Conservation (phyloP, 331 rosid species). For the Pyrus hybrid region DNA sequence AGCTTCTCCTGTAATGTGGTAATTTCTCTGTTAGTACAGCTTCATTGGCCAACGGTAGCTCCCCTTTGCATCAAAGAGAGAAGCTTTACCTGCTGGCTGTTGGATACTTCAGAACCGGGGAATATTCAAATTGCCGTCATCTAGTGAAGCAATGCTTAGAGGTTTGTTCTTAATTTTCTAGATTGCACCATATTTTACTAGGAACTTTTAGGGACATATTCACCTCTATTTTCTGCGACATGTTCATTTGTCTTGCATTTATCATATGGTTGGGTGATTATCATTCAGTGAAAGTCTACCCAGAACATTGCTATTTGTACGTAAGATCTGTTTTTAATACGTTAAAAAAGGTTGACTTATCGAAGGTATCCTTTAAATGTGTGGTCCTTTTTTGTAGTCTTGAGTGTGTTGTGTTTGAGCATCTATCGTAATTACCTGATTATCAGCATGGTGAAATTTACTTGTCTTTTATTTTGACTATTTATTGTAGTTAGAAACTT, state of each 20-base stretch:
- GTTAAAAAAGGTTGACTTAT: background rate
- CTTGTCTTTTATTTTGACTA: background rate
- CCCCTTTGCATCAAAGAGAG: slow-evolving; percentile 69
- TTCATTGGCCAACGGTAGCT: slow-evolving; percentile 28
- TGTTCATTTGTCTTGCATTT: background rate
- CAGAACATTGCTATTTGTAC: background rate
- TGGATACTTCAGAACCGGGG: slow-evolving; percentile 59
- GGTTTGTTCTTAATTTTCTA: slow-evolving; percentile 29
- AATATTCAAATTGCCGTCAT: slow-evolving; percentile 67
- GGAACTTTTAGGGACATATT: background rate
- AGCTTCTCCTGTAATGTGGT: background rate
- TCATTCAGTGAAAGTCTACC: background rate
- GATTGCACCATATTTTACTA: background rate
- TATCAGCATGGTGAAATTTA: background rate
- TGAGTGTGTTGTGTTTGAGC: background rate
- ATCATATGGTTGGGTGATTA: background rate
- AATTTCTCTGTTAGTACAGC: slow-evolving; percentile 16
- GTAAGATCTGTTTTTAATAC: background rate
- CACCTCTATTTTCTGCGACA: background rate
- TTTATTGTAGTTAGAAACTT: background rate
- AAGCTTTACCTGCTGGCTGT: slow-evolving; percentile 80
- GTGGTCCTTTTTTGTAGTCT: background rate
- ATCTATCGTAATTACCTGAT: background rate
- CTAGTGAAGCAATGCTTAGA: slow-evolving; percentile 59
- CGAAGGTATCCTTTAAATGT: background rate